Conservation (phyloP, 345 rosid genomes). For the Lumnitzera racemosa region DNA sequence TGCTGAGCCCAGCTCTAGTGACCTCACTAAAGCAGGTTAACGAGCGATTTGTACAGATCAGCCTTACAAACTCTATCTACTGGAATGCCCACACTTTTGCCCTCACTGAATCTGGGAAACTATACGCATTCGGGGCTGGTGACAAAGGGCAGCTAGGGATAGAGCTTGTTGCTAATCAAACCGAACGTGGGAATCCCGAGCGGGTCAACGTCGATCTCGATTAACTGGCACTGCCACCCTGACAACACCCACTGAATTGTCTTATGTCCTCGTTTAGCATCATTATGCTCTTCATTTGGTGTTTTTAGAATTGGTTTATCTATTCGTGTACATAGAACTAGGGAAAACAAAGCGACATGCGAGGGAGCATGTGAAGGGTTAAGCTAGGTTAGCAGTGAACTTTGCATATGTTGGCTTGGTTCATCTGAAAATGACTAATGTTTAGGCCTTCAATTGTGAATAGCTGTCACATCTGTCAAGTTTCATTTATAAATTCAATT, state of each 20-base stretch:
- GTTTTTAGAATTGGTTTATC: conserved; percentile 25
- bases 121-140: conserved; percentile 87
- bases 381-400: conserved; percentile 32
- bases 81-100: conserved; percentile 94
- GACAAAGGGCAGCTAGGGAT: conserved; percentile 93
- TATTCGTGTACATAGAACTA: conserved; percentile 44
- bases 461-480: conserved; percentile 28
- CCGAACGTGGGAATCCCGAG: conserved; percentile 74
- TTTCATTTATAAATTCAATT: conserved; percentile 21
- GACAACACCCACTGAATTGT: too few relatives aligned
- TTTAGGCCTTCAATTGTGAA: conserved; percentile 31
- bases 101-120: conserved; percentile 71
- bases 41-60: conserved; percentile 77
- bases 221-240: conserved; percentile 14
- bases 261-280: conserved; percentile 3
- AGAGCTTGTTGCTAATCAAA: conserved; percentile 51
- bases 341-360: conserved; percentile 8
- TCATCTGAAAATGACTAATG: conserved; percentile 12
- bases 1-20: conserved; percentile 63
- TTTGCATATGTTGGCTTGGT: conserved; percentile 10
- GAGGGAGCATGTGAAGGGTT: conserved; percentile 1
- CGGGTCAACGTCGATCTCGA: conserved; percentile 61
- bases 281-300: conserved; percentile 24
- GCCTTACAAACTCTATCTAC: conserved; percentile 71
- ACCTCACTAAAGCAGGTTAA: conserved; percentile 62